phyloP scores from a whole-genome alignment of 2,329 filamentous ascomycete genomes.

The Pseudogymnoascus sp. region DNA sequence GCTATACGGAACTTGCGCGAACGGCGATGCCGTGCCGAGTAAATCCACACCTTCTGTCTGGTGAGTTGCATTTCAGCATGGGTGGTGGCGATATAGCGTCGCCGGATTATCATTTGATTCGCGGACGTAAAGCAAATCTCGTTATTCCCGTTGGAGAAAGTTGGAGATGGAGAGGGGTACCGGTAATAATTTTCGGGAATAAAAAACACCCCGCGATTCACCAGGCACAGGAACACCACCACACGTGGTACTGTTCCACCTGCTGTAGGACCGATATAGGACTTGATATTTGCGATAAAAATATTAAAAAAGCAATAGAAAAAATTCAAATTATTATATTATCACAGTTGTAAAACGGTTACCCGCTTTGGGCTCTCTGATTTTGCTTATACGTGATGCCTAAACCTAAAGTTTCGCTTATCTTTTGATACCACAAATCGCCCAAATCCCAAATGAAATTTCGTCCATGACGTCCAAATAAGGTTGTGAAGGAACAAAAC shows the following conservation, averaged over 20 bases:
- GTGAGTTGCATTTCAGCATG: background rate
- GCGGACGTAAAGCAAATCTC: background rate
- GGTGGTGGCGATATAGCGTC: background rate
- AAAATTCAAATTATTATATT: background rate
- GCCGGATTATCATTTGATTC: background rate
- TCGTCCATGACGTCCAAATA: conserved; percentile 1
- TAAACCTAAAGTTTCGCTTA: conserved; percentile 5
- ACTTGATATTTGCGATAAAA: background rate
- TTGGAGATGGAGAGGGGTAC: conserved; percentile 1
- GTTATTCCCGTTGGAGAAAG: conserved; percentile 7
- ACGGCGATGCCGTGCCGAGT: conserved; percentile 2
- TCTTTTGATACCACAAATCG: conserved; percentile 7
- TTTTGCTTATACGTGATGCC: background rate
- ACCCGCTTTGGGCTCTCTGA: background rate
- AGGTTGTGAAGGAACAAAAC: background rate
- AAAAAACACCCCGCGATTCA: background rate
- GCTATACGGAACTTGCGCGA: conserved; percentile 8
- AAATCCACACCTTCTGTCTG: background rate
- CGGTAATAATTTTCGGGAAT: background rate
- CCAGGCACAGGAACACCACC: background rate
- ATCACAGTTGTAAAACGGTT: background rate
- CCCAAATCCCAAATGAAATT: background rate
- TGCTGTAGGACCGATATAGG: background rate
- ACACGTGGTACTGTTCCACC: background rate
- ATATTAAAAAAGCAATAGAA: background rate